These are phyloP conservation scores for Stygiomarasmius scandens DNA, from an alignment of 1,284 basidiomycete genomes.

Conservation along the genomic window DNA sequence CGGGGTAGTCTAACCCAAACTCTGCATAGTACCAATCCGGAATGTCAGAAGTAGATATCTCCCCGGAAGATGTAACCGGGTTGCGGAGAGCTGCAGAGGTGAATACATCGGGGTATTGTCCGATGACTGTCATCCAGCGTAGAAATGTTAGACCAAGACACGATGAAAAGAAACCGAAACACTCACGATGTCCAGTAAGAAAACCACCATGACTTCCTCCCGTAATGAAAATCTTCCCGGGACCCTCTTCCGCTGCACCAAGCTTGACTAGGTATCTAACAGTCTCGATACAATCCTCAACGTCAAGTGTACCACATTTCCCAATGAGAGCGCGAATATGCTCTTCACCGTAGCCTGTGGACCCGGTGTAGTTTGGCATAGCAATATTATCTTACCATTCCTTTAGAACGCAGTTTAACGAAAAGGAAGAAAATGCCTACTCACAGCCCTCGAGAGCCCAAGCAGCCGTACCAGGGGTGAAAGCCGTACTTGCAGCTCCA, in stretches of 20 bases:
- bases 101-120: conserved; percentile 62
- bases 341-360: conserved; percentile 58
- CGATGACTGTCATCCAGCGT: conserved; percentile 51
- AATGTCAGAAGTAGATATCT: conserved; percentile 63
- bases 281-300: conserved; percentile 63
- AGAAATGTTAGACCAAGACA: conserved; percentile 8
- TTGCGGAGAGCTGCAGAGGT: conserved; percentile 67
- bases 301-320: conserved; percentile 66
- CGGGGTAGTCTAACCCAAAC: conserved; percentile 50
- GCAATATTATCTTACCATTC: conserved; percentile 69
- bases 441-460: conserved; percentile 65
- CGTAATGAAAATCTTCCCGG: conserved; percentile 54
- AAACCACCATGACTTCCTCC: conserved; percentile 82
- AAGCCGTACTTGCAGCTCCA: conserved; percentile 48
- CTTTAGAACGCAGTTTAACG: too few species aligned
- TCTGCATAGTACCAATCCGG: conserved; percentile 74
- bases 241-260: conserved; percentile 48
- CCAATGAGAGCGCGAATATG: conserved; percentile 47
- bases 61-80: conserved; percentile 67
- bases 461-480: conserved; percentile 43
- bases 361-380: conserved; percentile 72
- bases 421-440: too few species aligned
- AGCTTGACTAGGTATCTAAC: conserved; percentile 51
- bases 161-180: conserved; percentile 1
- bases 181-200: conserved; percentile 60